Percentiles rank a stretch among this genome's conserved stretches.
Conservation (phyloP, 805 yeast genomes). For the Priceomyces carsonii region DNA sequence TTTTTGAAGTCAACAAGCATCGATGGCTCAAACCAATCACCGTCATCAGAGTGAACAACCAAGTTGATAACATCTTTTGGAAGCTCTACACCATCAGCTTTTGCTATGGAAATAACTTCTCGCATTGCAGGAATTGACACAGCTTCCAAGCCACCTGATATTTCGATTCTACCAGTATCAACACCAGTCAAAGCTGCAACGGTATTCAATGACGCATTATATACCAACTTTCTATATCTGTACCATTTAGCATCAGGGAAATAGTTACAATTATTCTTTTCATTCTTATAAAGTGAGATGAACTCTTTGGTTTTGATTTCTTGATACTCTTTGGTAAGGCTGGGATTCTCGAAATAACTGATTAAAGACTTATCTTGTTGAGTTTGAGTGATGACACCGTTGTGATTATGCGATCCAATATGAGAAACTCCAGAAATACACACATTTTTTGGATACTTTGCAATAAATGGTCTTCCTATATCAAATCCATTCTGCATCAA, state of each 20-base stretch:
- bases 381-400: conserved; percentile 50
- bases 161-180: conserved; percentile 22
- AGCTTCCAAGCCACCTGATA: conserved; percentile 19
- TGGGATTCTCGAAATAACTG: conserved; percentile 51
- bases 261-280: conserved; percentile 39
- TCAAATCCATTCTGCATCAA: conserved; percentile 70
- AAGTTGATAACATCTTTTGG: conserved; percentile 14
- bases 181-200: conserved; percentile 19
- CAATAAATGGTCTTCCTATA: conserved; percentile 54
- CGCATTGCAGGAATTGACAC: conserved; percentile 18
- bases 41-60: conserved; percentile 44
- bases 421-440: conserved; percentile 64
- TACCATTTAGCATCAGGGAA: conserved; percentile 46
- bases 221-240: conserved; percentile 23
- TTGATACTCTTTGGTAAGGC: conserved; percentile 28
- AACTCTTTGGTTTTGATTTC: conserved; percentile 44
- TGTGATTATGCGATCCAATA: conserved; percentile 57
- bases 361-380: conserved; percentile 52
- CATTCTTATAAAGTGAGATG: conserved; percentile 47
- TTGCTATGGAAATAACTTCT: conserved; percentile 22
- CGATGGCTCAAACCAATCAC: conserved; percentile 63
- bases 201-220: conserved; percentile 26
- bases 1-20: conserved; percentile 70
- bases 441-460: conserved; percentile 50
- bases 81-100: conserved; percentile 22